Evolutionary conservation across 768 basidiomycete genomes (phyloP), one percentile per base, ranked within the genome.

Genomic region (Lanmaoa pseudosensibilis): DNA sequence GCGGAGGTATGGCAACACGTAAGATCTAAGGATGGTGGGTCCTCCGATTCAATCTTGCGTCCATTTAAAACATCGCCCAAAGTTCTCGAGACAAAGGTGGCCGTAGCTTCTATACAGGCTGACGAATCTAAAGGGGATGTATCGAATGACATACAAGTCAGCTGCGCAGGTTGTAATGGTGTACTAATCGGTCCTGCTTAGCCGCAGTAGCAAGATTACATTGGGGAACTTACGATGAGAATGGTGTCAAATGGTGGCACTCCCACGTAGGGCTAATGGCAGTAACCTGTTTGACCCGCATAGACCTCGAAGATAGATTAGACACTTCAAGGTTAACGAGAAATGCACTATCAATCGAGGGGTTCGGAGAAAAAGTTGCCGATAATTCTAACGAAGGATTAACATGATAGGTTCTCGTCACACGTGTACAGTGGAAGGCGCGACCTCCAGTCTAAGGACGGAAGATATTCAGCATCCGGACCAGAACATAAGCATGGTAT

Each of bases 201-300:
- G 66, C 36, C 13, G 47, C 45, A 34, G 46, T 21, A 43, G 18
- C 16, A 46, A 48, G 52, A 25, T 23, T 2, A 53, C 16, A 18
- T 2, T 7, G 1, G 1, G 43, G 34, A 23, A 75, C 88, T 69
- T 61, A 88, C 86, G 74, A 65, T 19, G 67, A 59, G 16, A 67
- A 59, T 11, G 74, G 68, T 2, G 70, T 60, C n/a, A 80, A 51
- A 8, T 79, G 64, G 2, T 69, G 67, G 57, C 82, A 85, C 40
- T 70, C 69, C 93, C 93, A 94, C 6, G 75, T 73, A 1, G 90
- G 83, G 61, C 92, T 92, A 48, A 92, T 59, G 27, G 82, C 78
- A 4, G 79, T 80, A 8, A 94, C 62, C 60, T 90, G 85, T 4
- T 76, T 77, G 18, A 94, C 59, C 16, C 69, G 63, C 33, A 90